These are phyloP conservation scores for Thielaviopsis cerberus DNA, from an alignment of 2,329 filamentous ascomycete genomes.

Conservation along the genomic window DNA sequence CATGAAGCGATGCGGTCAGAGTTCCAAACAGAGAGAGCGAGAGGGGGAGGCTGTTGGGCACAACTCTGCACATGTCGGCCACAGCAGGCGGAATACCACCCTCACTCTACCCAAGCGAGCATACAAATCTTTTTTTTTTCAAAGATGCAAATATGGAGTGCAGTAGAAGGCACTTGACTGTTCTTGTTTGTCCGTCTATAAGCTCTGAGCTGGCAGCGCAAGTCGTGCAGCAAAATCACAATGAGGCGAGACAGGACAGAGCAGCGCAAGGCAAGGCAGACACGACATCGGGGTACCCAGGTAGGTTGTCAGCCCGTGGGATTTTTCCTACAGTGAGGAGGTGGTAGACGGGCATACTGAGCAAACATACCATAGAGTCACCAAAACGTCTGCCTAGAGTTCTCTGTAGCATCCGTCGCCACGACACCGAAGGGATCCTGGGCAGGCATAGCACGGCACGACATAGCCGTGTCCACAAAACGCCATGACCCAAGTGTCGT, in stretches of 20 bases:
- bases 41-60: neutral
- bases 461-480: neutral
- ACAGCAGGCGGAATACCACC: neutral
- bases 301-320: neutral
- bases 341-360: neutral
- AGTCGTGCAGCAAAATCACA: neutral
- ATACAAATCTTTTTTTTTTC: neutral
- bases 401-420: too few species aligned
- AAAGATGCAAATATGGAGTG: neutral
- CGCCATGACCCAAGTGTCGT: neutral
- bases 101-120: neutral
- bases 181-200: too few species aligned
- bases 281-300: neutral
- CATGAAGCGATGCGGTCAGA: neutral
- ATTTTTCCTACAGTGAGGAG: neutral
- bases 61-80: neutral
- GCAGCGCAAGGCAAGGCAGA: neutral
- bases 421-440: neutral
- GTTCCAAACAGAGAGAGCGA: too few species aligned
- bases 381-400: neutral
- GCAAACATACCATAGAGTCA: neutral
- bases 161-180: neutral
- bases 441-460: neutral
- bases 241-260: neutral
- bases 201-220: neutral